Percentiles rank a stretch among this genome's conserved stretches.
These are phyloP conservation scores for Alternaria brassicicola DNA, from an alignment of 2,329 filamentous ascomycete genomes.

Conservation along the genomic window DNA sequence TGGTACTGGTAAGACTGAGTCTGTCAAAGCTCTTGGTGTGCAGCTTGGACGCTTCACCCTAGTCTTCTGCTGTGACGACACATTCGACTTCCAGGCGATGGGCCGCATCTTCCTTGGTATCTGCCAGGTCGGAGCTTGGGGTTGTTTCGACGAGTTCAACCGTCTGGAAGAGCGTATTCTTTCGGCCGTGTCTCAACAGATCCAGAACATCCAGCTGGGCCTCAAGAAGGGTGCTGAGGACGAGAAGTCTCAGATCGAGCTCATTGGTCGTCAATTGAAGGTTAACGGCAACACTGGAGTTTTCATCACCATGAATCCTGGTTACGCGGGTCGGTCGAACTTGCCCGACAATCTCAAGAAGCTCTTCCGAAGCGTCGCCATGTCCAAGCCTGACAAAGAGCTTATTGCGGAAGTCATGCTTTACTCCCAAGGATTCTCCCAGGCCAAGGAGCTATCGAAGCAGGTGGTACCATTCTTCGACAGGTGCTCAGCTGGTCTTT, in stretches of 20 bases:
- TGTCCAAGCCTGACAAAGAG: constrained; percentile 99
- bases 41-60: constrained; percentile 97
- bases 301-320: constrained; percentile 99
- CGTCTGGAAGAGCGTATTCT: constrained; percentile 96
- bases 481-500: constrained; percentile 77
- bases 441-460: constrained; percentile 90
- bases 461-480: constrained; percentile 99
- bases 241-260: constrained; percentile 85
- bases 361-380: constrained; percentile 97
- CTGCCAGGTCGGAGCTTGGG: constrained; percentile 98
- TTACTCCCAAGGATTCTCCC: constrained; percentile 98
- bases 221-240: constrained; percentile 84
- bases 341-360: constrained; percentile 99
- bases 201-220: constrained; percentile 98
- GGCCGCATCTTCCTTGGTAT: constrained; percentile 99
- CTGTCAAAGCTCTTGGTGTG: constrained; percentile 95
- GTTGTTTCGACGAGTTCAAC: constrained; percentile 99
- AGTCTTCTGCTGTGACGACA: constrained; percentile 99
- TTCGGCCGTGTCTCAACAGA: constrained; percentile 97
- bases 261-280: constrained; percentile 86
- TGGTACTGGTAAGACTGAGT: constrained; percentile 98
- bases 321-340: constrained; percentile 97
- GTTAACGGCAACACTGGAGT: constrained; percentile 96
- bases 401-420: constrained; percentile 99
- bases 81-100: constrained; percentile 99